phyloP scores from a whole-genome alignment of 78 protist species.

The Tieghemostelium lacteum region DNA sequence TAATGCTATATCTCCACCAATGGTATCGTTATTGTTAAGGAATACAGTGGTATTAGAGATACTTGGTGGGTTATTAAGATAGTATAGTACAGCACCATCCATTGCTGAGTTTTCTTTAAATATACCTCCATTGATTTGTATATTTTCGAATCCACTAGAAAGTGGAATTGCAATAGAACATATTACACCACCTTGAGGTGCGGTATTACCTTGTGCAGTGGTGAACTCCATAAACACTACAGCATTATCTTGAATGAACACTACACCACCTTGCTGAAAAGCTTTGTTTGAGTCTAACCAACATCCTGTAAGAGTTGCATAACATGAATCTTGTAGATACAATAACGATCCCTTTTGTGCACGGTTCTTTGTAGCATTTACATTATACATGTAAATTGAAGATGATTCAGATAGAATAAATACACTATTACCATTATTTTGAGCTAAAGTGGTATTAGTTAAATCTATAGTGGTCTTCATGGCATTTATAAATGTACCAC shows the following conservation, averaged over 20 bases:
- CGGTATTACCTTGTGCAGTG: no score
- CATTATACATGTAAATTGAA: background rate
- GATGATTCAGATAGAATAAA: background rate
- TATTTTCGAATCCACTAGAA: background rate
- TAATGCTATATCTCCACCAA: background rate
- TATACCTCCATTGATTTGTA: background rate
- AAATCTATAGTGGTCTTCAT: background rate
- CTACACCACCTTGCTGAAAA: no score
- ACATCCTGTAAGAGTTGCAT: no score
- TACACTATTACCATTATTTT: background rate
- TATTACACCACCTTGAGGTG: conserved; percentile 1
- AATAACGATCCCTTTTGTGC: no score
- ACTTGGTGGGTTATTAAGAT: background rate
- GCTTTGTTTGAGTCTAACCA: no score
- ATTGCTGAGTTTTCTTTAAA: background rate
- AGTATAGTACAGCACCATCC: background rate
- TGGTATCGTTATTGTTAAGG: no score
- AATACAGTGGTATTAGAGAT: background rate
- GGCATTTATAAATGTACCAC: background rate
- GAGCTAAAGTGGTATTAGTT: background rate
- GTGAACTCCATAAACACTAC: no score
- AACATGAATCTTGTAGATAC: no score
- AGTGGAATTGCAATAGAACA: no score
- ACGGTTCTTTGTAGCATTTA: background rate
- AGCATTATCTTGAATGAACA: no score